phyloP scores from a whole-genome alignment of 2,329 filamentous ascomycete species.

The Neopestalotiopsis clavispora region DNA sequence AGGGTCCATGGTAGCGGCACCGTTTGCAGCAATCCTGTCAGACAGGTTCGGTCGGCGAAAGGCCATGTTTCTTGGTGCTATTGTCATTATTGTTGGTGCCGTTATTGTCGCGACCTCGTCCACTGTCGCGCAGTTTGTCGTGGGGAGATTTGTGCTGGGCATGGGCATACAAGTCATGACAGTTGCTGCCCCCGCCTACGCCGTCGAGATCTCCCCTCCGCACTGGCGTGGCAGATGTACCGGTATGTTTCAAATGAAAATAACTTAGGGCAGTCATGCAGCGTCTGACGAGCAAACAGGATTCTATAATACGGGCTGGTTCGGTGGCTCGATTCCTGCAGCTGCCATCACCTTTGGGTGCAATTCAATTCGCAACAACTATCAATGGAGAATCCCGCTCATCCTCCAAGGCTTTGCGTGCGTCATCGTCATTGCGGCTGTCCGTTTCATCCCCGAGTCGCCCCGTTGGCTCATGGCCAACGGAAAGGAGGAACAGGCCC shows the following conservation, averaged over 20 bases:
- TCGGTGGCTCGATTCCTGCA: slow-evolving; percentile 55
- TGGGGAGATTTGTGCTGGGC: slow-evolving; percentile 53
- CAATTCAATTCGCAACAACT: slow-evolving; percentile 49
- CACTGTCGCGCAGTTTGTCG: slow-evolving; percentile 45
- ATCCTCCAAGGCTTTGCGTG: slow-evolving; percentile 52
- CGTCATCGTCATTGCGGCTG: slow-evolving; percentile 40
- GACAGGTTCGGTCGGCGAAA: slow-evolving; percentile 49
- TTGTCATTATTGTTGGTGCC: slow-evolving; percentile 50
- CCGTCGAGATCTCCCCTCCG: slow-evolving; percentile 53
- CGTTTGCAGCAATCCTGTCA: slow-evolving; percentile 48
- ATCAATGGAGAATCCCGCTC: slow-evolving; percentile 54
- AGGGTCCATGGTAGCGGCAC: slow-evolving; percentile 45
- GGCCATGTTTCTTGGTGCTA: slow-evolving; percentile 50
- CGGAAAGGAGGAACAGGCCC: slow-evolving; percentile 42
- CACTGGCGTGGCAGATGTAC: slow-evolving; percentile 56
- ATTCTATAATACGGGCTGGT: slow-evolving; percentile 60
- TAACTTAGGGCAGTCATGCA: not conserved
- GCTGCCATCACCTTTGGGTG: slow-evolving; percentile 54
- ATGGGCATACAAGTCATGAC: slow-evolving; percentile 53
- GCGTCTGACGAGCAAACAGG: slow-evolving; percentile 23
- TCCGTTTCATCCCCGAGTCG: slow-evolving; percentile 46
- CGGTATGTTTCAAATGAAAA: slow-evolving; percentile 26
- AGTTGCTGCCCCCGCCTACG: slow-evolving; percentile 53
- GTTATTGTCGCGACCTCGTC: slow-evolving; percentile 45
- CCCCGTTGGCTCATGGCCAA: slow-evolving; percentile 48